Evolutionary conservation across 2,329 filamentous ascomycete species (phyloP).

Genomic region (Xylariaceae sp.): DNA sequence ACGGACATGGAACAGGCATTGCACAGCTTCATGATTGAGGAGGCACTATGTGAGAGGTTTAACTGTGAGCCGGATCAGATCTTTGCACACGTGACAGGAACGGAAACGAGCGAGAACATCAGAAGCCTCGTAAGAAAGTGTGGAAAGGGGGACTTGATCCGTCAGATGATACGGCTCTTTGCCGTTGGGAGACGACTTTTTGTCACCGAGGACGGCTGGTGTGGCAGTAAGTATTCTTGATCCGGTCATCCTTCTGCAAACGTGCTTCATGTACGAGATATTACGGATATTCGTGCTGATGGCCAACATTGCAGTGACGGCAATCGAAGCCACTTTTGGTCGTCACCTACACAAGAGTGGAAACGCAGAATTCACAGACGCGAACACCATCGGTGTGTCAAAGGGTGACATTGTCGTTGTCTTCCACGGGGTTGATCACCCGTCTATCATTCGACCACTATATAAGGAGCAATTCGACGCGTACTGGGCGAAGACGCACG

Average conservation of each 20-base stretch:
- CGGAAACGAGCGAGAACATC: not conserved
- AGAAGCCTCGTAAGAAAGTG: not conserved
- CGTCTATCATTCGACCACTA: too few relatives aligned
- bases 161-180: not conserved
- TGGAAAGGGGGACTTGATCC: not conserved
- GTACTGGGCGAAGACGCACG: too few relatives aligned
- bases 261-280: not conserved
- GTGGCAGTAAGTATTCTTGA: not conserved
- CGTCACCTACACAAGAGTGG: not conserved
- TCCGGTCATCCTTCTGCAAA: not conserved
- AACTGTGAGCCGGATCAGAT: not conserved
- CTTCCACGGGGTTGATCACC: not conserved
- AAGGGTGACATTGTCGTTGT: not conserved
- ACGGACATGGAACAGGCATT: too few relatives aligned
- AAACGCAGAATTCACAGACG: not conserved
- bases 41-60: not conserved
- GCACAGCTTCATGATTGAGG: not conserved
- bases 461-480: too few relatives aligned
- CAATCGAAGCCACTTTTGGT: not conserved
- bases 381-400: not conserved
- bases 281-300: not conserved
- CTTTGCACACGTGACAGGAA: too few relatives aligned
- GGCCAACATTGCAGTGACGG: not conserved
- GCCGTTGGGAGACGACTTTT: not conserved
- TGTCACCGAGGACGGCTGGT: not conserved